Base-by-base conservation (phyloP, 805 yeast genomes). In the Hemisphaericaspora nanyangensis region DNA sequence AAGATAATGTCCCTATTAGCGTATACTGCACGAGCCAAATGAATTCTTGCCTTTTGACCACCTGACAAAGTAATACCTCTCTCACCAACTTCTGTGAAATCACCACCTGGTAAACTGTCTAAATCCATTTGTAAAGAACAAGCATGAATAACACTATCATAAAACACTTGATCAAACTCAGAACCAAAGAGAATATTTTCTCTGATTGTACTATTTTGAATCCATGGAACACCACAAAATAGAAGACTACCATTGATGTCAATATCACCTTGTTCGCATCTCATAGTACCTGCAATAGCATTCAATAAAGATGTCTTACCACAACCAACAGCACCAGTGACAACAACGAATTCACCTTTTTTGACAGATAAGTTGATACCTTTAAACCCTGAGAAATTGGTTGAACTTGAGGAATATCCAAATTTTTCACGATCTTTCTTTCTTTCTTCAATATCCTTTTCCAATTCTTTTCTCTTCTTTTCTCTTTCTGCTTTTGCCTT, bases 31-130 rank as follows among this genome's bases (percentile, higher is more conserved):
- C 95, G 72, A 3, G 95, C 95, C 43, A 86, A 63, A 52, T 79
- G 77, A 38, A 86, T 74, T 57, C 95, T 74, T 0, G 95, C 91
- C 65, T 86, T 86, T 57, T 86, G 95, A 37, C 95, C 95, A 40
- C 95, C 95, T n/a, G 91, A 82, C 30, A 86, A 62, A 0, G 93
- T 85, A 34, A 86, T 80, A 51, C 95, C 95, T 56, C 86, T 73
- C 56, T 86, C 95, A 45, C 95, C 95, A 49, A 86, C 84, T 56
- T 84, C 85, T 0, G 95, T 85, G 38, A 60, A 51, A 50, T 87
- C 95, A 22, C 91, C 91, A 28, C 80, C 87, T 7, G 85, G 83
- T 25, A 87, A 61, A 32, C 77, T 70, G 4, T 74, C 73, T 46
- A 86, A 68, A 58, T 86, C 95, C 33, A 72, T 75, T 24, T 65